A percentile compares a stretch with the other conserved stretches of the same genome.
These are phyloP conservation scores for Ceratobasidium sp. DNA, from an alignment of 1,284 basidiomycete species.

Conservation along the genomic window DNA sequence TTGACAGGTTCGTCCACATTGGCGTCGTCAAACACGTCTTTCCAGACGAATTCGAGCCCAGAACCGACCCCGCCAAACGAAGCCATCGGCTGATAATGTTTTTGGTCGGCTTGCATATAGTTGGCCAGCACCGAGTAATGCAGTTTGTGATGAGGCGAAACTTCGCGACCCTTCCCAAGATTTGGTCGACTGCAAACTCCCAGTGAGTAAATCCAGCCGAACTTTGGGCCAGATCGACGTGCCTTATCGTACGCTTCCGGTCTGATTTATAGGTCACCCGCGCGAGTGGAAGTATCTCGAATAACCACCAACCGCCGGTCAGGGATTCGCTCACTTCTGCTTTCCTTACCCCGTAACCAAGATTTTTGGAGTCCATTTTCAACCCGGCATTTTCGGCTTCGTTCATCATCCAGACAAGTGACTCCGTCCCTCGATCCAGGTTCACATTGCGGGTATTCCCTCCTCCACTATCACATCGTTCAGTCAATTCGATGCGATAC, in stretches of 20 bases:
- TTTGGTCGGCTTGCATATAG: background rate
- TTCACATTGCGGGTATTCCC: slow-evolving; percentile 48
- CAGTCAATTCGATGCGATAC: background rate
- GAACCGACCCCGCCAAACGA: background rate
- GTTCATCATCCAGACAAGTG: slow-evolving; percentile 51
- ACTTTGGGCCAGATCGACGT: background rate
- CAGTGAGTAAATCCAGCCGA: background rate
- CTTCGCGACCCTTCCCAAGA: background rate
- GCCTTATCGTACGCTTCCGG: background rate
- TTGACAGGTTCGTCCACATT: no score
- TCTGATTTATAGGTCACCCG: background rate
- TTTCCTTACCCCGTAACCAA: background rate
- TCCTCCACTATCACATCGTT: slow-evolving; percentile 46
- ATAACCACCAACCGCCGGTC: background rate
- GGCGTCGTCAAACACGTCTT: background rate
- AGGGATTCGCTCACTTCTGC: background rate
- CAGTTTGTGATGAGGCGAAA: slow-evolving; percentile 1
- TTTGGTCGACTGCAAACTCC: background rate
- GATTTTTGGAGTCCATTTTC: slow-evolving; percentile 6
- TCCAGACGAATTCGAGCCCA: background rate
- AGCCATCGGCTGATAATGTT: background rate
- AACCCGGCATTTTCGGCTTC: slow-evolving; percentile 48
- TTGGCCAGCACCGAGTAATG: slow-evolving; percentile 16
- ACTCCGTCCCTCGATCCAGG: slow-evolving; percentile 28
- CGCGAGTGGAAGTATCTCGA: background rate